Conservation (phyloP, 352 stramenopile species). For the Globisporangium spiculum region DNA sequence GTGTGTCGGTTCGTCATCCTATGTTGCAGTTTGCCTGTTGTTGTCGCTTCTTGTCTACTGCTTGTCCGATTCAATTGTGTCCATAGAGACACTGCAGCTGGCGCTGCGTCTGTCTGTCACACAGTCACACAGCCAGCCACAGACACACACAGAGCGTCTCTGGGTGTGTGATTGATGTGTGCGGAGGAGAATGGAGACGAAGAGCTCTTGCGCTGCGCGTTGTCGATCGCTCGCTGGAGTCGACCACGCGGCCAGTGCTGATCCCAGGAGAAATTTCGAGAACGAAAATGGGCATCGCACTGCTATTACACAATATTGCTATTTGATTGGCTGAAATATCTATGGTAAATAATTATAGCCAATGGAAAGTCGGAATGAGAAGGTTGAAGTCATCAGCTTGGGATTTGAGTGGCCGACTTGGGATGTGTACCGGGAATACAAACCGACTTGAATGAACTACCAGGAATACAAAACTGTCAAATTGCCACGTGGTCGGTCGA, state of each 20-base stretch:
- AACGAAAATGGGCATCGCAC: conserved; percentile 5
- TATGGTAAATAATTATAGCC: not conserved
- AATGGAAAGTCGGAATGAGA: not conserved
- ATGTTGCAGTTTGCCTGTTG: not conserved
- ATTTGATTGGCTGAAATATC: not conserved
- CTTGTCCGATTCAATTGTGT: conserved; percentile 17
- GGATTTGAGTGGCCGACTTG: not conserved
- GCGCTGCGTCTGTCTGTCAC: not conserved
- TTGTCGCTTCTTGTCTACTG: conserved; percentile 9
- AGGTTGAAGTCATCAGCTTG: not conserved
- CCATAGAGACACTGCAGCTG: not conserved
- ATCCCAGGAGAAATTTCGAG: conserved; percentile 21
- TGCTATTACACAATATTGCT: not conserved
- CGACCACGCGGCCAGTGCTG: conserved; percentile 5
- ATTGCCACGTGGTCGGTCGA: not conserved
- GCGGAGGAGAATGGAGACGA: conserved; percentile 1
- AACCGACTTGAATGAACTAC: not conserved
- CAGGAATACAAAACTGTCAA: too few relatives aligned
- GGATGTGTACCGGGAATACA: not conserved
- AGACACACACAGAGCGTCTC: not conserved
- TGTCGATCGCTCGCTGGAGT: not conserved
- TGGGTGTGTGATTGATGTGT: not conserved
- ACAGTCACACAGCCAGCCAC: not conserved
- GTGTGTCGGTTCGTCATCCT: not conserved
- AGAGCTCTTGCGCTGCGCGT: not conserved